Conservation (phyloP, 257 asterid species). For the Capsicum chinense region DNA sequence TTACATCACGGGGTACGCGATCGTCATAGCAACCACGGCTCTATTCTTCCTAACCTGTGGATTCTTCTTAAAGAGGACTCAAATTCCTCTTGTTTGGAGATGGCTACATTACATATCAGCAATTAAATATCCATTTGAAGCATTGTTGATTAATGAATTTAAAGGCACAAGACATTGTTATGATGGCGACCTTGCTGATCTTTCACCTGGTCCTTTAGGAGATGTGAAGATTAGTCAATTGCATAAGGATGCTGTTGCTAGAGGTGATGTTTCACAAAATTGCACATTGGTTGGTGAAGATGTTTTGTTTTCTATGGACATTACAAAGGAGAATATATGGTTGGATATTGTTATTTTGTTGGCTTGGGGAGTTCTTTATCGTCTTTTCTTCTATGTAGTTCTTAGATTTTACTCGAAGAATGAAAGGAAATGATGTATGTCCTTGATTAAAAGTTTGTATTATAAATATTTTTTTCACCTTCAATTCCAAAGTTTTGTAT, state of each 20-base stretch:
- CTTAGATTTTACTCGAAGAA: conserved; percentile 70
- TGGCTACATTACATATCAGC: conserved; percentile 91
- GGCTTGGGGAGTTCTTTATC: conserved; percentile 71
- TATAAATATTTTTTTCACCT: too few species aligned
- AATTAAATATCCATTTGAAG: conserved; percentile 91
- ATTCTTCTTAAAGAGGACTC: conserved; percentile 76
- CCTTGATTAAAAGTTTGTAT: neutral
- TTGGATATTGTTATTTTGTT: conserved; percentile 57
- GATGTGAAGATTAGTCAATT: conserved; percentile 62
- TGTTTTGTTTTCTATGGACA: conserved; percentile 63
- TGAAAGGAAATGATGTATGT: conserved; percentile 50
- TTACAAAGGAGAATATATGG: conserved; percentile 57
- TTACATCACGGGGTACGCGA: conserved; percentile 84
- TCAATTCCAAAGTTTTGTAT: neutral
- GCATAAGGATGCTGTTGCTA: conserved; percentile 50
- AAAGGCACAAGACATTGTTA: conserved; percentile 61
- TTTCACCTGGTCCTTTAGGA: conserved; percentile 86
- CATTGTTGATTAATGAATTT: conserved; percentile 76
- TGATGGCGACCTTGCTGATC: conserved; percentile 51
- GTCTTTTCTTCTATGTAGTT: conserved; percentile 63
- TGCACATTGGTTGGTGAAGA: conserved; percentile 83
- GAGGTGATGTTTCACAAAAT: conserved; percentile 27
- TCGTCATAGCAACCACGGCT: conserved; percentile 91
- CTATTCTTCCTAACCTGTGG: conserved; percentile 89
- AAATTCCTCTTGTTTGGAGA: conserved; percentile 68